These are phyloP conservation scores for Paraconiothyrium brasiliense DNA, from an alignment of 2,329 filamentous ascomycete species.

Conservation along the genomic window DNA sequence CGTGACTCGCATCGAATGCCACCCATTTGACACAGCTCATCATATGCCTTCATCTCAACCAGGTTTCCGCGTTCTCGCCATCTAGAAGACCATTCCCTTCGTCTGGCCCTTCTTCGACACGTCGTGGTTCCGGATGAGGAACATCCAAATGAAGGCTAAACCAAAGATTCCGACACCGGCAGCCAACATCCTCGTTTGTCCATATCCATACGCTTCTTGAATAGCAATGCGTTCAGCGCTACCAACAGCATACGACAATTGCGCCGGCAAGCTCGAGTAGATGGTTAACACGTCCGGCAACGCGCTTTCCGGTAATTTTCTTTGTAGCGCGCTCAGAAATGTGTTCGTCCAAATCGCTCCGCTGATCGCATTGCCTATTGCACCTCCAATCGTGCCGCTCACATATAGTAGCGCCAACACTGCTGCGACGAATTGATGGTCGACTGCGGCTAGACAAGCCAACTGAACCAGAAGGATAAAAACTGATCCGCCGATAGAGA, in stretches of 20 bases:
- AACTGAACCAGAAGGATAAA: conserved; percentile 63
- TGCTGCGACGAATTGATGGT: conserved; percentile 65
- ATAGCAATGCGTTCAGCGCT: conserved; percentile 55
- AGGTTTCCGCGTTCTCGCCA: too few relatives aligned
- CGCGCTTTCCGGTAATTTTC: conserved; percentile 51
- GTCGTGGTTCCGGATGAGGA: conserved; percentile 25
- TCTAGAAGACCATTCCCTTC: conserved; percentile 24
- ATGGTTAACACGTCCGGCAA: conserved; percentile 51
- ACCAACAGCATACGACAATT: conserved; percentile 62
- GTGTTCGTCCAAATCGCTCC: conserved; percentile 16
- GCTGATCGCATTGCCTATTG: conserved; percentile 9
- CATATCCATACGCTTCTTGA: conserved; percentile 37
- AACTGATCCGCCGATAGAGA: conserved; percentile 50
- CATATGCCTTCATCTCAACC: neutral
- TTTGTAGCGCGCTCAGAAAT: conserved; percentile 22
- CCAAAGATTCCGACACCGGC: conserved; percentile 21
- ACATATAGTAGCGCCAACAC: conserved; percentile 65
- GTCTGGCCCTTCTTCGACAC: conserved; percentile 18
- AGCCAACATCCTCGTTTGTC: conserved; percentile 21
- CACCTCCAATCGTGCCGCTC: conserved; percentile 2
- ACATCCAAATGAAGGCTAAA: conserved; percentile 20
- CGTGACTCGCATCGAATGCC: too few relatives aligned
- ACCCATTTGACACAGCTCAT: too few relatives aligned
- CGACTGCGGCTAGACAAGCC: conserved; percentile 58
- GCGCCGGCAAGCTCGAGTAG: conserved; percentile 62